Percentiles rank a stretch among this genome's conserved stretches.
phyloP scores from a whole-genome alignment of 208 protist genomes.

The Kentomonas sorsogonicus region DNA sequence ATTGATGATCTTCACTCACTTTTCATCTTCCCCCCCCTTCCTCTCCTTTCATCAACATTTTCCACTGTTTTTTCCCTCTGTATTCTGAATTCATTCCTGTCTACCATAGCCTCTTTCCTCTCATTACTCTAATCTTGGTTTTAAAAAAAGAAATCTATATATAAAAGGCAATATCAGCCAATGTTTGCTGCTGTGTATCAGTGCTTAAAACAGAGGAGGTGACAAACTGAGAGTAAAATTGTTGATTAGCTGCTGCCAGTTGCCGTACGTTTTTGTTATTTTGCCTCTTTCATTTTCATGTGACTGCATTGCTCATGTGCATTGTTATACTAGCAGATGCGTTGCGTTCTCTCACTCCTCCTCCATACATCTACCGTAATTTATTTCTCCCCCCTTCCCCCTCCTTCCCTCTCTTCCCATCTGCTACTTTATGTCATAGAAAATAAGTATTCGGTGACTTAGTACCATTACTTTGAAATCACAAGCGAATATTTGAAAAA shows the following conservation, averaged over 20 bases:
- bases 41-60: not conserved
- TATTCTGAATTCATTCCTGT: not conserved
- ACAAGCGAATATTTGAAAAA: too few species aligned
- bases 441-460: not conserved
- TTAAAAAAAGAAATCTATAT: too few species aligned
- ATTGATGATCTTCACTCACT: slow-evolving; percentile 5
- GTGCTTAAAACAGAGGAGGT: too few species aligned
- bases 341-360: not conserved
- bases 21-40: not conserved
- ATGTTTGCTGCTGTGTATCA: too few species aligned
- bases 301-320: not conserved
- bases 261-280: not conserved
- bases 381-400: not conserved
- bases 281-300: not conserved
- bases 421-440: not conserved
- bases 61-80: not conserved
- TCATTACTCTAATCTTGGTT: too few species aligned
- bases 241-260: not conserved
- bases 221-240: not conserved
- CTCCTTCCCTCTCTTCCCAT: not conserved
- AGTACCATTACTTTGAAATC: too few species aligned
- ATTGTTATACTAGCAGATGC: not conserved
- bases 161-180: too few species aligned
- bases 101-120: not conserved
- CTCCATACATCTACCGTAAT: not conserved